Percentiles rank a stretch among this genome's conserved stretches.
Conservation (phyloP, 345 rosid species). For the Pugionium cornutum region DNA sequence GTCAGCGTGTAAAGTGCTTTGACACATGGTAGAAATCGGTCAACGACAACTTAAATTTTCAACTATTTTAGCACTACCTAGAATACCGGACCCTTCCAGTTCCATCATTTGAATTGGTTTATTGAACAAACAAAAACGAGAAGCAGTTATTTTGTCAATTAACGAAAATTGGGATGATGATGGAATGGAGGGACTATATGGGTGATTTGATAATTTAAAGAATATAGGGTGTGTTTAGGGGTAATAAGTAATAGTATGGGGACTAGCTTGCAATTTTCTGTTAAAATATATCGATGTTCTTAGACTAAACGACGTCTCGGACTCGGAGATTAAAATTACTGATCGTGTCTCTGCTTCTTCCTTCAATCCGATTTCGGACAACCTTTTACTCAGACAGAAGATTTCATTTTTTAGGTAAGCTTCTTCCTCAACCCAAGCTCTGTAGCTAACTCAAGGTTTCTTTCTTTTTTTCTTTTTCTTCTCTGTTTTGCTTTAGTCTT, state of each 20-base stretch:
- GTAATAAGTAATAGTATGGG: slow-evolving; percentile 25
- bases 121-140: no score
- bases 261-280: slow-evolving; percentile 4
- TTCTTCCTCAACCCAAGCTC: slow-evolving; percentile 24
- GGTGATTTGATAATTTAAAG: background rate
- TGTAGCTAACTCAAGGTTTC: slow-evolving; percentile 10
- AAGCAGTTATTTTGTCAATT: no score
- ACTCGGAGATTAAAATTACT: slow-evolving; percentile 34
- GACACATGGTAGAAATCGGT: slow-evolving; percentile 1
- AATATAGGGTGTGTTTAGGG: background rate
- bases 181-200: background rate
- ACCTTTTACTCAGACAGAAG: slow-evolving; percentile 35
- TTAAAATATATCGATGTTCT: slow-evolving; percentile 25
- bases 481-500: slow-evolving; percentile 23
- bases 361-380: slow-evolving; percentile 38
- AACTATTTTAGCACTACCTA: no score
- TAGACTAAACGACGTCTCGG: slow-evolving; percentile 41
- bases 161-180: background rate
- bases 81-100: background rate
- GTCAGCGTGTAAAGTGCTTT: no score
- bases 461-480: slow-evolving; percentile 6
- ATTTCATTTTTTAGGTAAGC: slow-evolving; percentile 30
- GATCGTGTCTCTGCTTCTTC: slow-evolving; percentile 44
- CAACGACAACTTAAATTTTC: background rate
- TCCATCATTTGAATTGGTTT: background rate